Conservation (phyloP, 208 protist species). For the Wallacemonas sp. region DNA sequence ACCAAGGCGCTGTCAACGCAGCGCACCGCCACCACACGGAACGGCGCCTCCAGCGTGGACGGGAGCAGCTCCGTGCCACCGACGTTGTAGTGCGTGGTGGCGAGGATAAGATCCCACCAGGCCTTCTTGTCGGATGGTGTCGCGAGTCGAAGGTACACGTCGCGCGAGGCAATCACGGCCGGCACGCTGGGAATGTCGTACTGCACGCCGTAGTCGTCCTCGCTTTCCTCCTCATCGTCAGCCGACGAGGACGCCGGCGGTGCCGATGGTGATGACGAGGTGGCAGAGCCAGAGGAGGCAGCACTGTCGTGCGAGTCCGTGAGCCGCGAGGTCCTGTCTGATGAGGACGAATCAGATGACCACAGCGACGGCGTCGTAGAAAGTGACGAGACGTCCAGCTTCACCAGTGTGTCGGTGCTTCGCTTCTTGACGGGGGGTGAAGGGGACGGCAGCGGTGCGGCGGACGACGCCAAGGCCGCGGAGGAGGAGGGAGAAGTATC, state of each 20-base stretch:
- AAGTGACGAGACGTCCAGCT: too few relatives aligned
- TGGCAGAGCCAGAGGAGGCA: not conserved
- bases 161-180: not conserved
- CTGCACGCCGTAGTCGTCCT: conserved; percentile 4
- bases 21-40: conserved; percentile 33
- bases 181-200: conserved; percentile 19
- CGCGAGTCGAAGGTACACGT: conserved; percentile 18
- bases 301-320: too few relatives aligned
- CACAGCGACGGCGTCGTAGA: too few relatives aligned
- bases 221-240: not conserved
- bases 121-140: conserved; percentile 19
- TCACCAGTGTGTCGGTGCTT: too few relatives aligned
- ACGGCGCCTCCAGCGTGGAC: conserved; percentile 27
- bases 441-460: too few relatives aligned
- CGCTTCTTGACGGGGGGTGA: too few relatives aligned
- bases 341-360: not conserved
- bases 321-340: too few relatives aligned
- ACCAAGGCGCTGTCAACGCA: conserved; percentile 20
- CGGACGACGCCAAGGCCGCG: not conserved
- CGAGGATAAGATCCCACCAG: conserved; percentile 30
- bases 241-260: not conserved
- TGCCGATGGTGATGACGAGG: not conserved
- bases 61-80: conserved; percentile 32
- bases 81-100: conserved; percentile 36
- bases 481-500: too few relatives aligned